These are phyloP conservation scores for Populus deltoides DNA, from an alignment of 345 rosid species.

Conservation along the genomic window DNA sequence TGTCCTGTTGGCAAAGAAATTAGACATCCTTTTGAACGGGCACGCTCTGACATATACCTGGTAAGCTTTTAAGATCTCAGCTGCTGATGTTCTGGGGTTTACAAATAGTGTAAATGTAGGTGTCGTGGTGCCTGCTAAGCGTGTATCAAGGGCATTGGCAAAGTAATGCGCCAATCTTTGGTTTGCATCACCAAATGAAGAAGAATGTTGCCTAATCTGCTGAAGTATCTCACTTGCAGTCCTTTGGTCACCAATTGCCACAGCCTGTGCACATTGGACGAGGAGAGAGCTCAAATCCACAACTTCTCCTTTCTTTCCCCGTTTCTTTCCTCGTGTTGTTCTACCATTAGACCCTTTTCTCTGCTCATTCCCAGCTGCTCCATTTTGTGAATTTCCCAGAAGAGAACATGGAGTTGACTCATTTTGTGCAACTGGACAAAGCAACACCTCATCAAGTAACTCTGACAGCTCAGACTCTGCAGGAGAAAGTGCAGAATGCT, in stretches of 20 bases:
- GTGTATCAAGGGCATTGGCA: conserved; percentile 30
- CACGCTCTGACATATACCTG: conserved; percentile 45
- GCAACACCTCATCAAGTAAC: conserved; percentile 51
- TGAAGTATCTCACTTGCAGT: conserved; percentile 21
- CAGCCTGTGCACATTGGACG: conserved; percentile 53
- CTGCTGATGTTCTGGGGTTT: conserved; percentile 38
- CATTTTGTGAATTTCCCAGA: conserved; percentile 36
- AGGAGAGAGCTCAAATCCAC: conserved; percentile 55
- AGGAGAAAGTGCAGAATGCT: conserved; percentile 43
- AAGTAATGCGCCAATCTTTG: conserved; percentile 34
- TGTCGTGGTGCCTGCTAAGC: conserved; percentile 45
- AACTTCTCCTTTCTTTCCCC: conserved; percentile 32
- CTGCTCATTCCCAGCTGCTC: conserved; percentile 23
- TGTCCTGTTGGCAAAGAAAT: conserved; percentile 47
- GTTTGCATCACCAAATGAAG: conserved; percentile 29
- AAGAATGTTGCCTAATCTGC: conserved; percentile 30
- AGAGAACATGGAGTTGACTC: conserved; percentile 22
- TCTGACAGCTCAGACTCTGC: conserved; percentile 40
- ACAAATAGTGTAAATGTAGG: conserved; percentile 35
- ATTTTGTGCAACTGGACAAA: conserved; percentile 19
- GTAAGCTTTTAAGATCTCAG: conserved; percentile 52
- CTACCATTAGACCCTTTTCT: conserved; percentile 30
- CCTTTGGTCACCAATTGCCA: conserved; percentile 22
- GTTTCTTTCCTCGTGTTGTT: conserved; percentile 40
- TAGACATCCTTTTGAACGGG: conserved; percentile 48